Evolutionary conservation across 2,329 filamentous ascomycete genomes (phyloP), one percentile per base, ranked within the genome.

Genomic region (Alternaria alternata): DNA sequence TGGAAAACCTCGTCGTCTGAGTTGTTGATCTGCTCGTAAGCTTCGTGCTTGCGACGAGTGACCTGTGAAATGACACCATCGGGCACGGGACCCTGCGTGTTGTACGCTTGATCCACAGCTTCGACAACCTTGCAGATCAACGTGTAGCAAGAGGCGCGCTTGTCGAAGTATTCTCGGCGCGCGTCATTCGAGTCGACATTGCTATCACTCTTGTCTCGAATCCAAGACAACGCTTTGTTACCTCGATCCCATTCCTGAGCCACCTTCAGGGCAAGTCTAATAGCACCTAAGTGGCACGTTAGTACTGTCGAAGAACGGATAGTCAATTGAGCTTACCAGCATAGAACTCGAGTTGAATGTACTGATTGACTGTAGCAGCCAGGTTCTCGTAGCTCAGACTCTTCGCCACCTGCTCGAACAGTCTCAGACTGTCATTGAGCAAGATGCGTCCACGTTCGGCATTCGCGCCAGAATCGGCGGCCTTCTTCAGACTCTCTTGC

Each of bases 1-100:
- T 98, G 91, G 82, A 99, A 99, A 5, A 97, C 91, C 73, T 97
- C 92, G 68, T 99, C 95, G 14, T 90, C 87, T 0, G 94, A 96
- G 59, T 86, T 87, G 74, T 96, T 92, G 69, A 99, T 93, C 3
- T 97, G 91, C 44, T 89, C 87, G 79, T 98, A 97, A 0, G 95
- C 94, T 80, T 99, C 94, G 51, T 88, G 87, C 65, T 91, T 87
- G 77, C 95, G 93, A 47, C 89, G 94, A 2, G 89, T 88, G 20
- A 91, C 87, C 12, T 92, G 79, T 0, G 93, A 94, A 51, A 87
- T 86, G 66, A 91, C 88, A 18, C 94, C 94, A 71, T 97, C 94
- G 3, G 93, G 80, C 57, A 88, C 84, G 58, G 92, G 89, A 0
- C 91, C 91, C 68, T 93, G 89, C 18, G 83, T 81, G 56, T 84